Base-by-base conservation (phyloP, 202 grass and related monocot species). In the Miscanthus sacchariflorus region DNA sequence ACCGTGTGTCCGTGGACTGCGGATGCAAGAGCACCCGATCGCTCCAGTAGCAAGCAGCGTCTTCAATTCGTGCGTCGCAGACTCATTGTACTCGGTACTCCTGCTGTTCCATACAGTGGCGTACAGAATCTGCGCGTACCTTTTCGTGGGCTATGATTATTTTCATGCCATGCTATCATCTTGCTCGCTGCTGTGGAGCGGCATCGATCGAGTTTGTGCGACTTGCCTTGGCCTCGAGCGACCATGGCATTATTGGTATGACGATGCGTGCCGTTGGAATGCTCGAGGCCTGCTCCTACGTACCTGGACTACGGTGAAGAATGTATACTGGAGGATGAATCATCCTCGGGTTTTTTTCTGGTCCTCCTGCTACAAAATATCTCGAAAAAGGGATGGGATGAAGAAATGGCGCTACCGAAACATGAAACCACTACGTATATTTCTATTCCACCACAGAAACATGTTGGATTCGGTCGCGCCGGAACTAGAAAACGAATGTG, bases 121-220 rank as follows among this genome's bases (percentile, higher is more conserved):
- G 67, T 64, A 28, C 56, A 15, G 21, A 6, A 6, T 17, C 75
- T 24, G 64, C 15, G 30, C 67, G 43, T 89, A 30, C 14, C 66
- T 84, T 84, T 84, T 52, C 81, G 44, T 23, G 9, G 39, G 19
- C 15, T 39, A 66, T 79, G 43, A 84, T 84, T 78, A 35, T 58
- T 42, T 23, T 64, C n/a, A 7, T 10, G 23, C 71, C 71, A 13
- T n/a, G 0, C 6, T 7, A 70, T 70, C 11, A 54, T 82, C 12
- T 81, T 81, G 64, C 44, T 35, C 4, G 36, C 5, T 38, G 36
- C 36, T 6, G 39, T 21, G 18, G 17, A 65, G 1, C 61, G 61
- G 9, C 59, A 64, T 52, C 49, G 48, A 11, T 46, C 59, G 33
- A 58, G 35, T 17, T 6, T 24, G 52, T 42, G 69, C 33, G 10